Evolutionary conservation across 495 filamentous ascomycete species (phyloP), one percentile per base, ranked within the genome.

Genomic region (Elasticomyces elasticus): DNA sequence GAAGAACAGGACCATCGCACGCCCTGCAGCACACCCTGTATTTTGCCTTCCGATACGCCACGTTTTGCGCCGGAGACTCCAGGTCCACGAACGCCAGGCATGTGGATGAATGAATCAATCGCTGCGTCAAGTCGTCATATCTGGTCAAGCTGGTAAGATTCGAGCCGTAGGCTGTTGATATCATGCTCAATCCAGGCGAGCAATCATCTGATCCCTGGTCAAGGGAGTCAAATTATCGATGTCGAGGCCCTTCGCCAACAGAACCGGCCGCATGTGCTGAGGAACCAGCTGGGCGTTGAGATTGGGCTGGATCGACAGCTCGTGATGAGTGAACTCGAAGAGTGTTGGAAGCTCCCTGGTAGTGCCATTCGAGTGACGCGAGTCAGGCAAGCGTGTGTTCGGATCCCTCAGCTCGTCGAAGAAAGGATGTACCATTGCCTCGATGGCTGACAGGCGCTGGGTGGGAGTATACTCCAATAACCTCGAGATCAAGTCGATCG

Each of bases 361-460:
- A 9, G 83, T 80, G 55, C 76, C 78, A 63, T 82, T 86, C 28
- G 83, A 77, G 70, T 95, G 89, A 60, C 92, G 87, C 19, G 92
- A 97, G 69, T 98, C 94, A 2, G 91, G 92, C 53, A 98, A 76
- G 62, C 80, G 83, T 41, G 90, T 96, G 62, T 72, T 79, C 5
- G 88, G 88, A 60, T 95, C 89, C 51, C 92, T 78, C 41, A 98
- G 78, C 70, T 98, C 94, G 65, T 98, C 92, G 62, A 98, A 98
- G 78, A 98, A 98, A 24, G 94, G 87, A 63, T 98, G 94, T 58
- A 91, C 87, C 89, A 98, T 95, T 12, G 92, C 92, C 61, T 98
- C 88, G 38, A 98, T 81, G 10, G 92, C 90, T 2, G 87, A 89
- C 27, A 97, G 79, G 53, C 92, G 86, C 71, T 95, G 87, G 5